A percentile compares a stretch with the other conserved stretches of the same genome.
These are phyloP conservation scores for Mycena leptocephala DNA, from an alignment of 768 basidiomycete genomes.

Conservation along the genomic window DNA sequence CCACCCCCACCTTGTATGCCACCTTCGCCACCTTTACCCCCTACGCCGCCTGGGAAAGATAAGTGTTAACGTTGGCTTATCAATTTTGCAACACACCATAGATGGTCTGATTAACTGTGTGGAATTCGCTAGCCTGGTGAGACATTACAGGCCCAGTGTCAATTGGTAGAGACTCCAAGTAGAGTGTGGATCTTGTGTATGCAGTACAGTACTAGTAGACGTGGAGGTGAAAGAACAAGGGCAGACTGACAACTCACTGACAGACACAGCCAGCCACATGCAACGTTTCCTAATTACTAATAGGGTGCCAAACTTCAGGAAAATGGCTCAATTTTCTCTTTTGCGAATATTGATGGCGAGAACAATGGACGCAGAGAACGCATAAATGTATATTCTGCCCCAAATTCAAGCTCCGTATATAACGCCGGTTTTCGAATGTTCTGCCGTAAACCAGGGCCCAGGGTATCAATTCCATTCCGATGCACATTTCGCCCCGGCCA, in stretches of 20 bases:
- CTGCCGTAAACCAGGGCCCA: no score
- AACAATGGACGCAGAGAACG: no score
- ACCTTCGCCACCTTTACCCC: neutral
- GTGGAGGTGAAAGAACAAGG: no score
- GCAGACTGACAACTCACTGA: neutral
- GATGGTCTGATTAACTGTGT: neutral
- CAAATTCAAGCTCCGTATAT: no score
- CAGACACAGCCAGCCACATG: neutral
- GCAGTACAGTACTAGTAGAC: no score
- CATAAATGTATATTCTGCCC: no score
- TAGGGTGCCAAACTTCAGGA: neutral
- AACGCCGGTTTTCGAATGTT: no score
- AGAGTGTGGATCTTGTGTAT: no score
- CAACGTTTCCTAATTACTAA: neutral
- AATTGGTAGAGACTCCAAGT: no score
- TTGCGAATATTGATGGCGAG: neutral
- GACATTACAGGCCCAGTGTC: neutral
- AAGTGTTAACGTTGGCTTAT: neutral
- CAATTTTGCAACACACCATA: neutral
- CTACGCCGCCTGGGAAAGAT: neutral
- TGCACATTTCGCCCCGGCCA: no score
- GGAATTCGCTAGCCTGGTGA: neutral
- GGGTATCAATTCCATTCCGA: no score
- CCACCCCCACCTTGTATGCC: neutral
- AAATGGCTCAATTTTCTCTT: neutral